Evolutionary conservation across 768 basidiomycete genomes (phyloP), one percentile per base, ranked within the genome.

Genomic region (Kwoniella sp.): DNA sequence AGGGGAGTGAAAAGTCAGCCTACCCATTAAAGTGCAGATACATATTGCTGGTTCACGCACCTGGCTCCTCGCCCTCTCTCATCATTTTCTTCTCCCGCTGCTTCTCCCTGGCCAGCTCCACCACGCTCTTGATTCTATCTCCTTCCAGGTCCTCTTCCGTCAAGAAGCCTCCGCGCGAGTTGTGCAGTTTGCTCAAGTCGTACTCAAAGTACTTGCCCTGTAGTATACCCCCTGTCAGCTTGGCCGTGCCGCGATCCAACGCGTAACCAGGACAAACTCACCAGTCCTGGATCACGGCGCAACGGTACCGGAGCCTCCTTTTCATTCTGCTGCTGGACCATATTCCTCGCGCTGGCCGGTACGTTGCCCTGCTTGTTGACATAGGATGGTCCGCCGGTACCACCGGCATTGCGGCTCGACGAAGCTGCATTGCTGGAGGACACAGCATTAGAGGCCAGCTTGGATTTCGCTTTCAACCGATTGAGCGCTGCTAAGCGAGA

Each of bases 131-230:
- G 57, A 87, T 86, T 50, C 62, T 29, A 37, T 68, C 66, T 0
- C 63, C 62, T 36, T 62, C 64, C 60, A 83, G 82, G n/a, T 82
- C 84, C 37, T 93, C 91, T 58, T 93, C 88, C 5, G 93, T 79
- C 66, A 99, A 75, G 74, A 96, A 99, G 1, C 95, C 95, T 44
- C 93, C 95, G 71, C 91, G 87, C 7, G 90, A 86, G 73, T 99
- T 96, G 67, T 90, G 85, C 84, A 96, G 88, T 79, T 95, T 96
- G 11, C 87, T 87, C 12, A 96, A 75, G 73, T 96, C 92, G 82
- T 95, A 98, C 60, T 98, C 93, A 60, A 93, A 93, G 76, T 96
- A 96, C 41, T 83, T 88, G 23, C 89, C 93, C 60, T 64, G n/a
- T n/a, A n/a, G n/a, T n/a, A n/a, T n/a, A n/a, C n/a, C n/a, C n/a